Conservation (phyloP, 768 basidiomycete species). For the Chalciporus piperatus region DNA sequence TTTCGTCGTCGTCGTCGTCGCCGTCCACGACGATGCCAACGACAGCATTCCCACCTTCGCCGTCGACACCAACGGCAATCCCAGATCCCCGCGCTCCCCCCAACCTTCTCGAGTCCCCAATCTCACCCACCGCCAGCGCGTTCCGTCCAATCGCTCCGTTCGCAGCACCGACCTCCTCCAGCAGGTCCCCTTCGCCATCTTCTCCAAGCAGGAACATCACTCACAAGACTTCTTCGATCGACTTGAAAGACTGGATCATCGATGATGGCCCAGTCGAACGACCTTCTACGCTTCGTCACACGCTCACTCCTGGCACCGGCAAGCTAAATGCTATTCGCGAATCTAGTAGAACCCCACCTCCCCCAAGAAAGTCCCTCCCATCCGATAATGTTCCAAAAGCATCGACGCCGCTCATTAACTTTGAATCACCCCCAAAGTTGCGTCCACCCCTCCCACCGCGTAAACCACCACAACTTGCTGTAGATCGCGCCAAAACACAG, state of each 20-base stretch:
- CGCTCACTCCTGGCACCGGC: conserved; percentile 4
- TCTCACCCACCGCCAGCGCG: conserved; percentile 44
- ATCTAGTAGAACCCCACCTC: conserved; percentile 25
- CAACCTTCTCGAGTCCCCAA: conserved; percentile 47
- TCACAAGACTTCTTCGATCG: conserved; percentile 61
- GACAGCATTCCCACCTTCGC: conserved; percentile 8
- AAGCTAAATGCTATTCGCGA: conserved; percentile 18
- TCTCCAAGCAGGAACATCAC: conserved; percentile 40
- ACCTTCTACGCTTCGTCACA: conserved; percentile 11
- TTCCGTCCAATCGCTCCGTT: conserved; percentile 43
- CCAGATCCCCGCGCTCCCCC: conserved; percentile 5
- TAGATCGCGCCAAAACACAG: conserved; percentile 39
- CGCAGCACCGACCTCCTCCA: conserved; percentile 24
- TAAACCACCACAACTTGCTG: conserved; percentile 52
- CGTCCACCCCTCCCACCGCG: conserved; percentile 67
- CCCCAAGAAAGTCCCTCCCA: conserved; percentile 12
- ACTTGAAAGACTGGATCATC: conserved; percentile 72
- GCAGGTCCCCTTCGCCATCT: conserved; percentile 41
- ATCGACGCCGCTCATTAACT: conserved; percentile 50
- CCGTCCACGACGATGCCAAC: conserved; percentile 21
- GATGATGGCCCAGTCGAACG: conserved; percentile 51
- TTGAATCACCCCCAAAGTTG: conserved; percentile 48
- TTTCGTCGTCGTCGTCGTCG: conserved; percentile 31
- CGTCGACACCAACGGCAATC: conserved; percentile 5
- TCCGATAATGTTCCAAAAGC: conserved; percentile 6